Evolutionary conservation across 225 moss, liverwort and hornwort species (phyloP).

Genomic region (Sphagnum tenellum): DNA sequence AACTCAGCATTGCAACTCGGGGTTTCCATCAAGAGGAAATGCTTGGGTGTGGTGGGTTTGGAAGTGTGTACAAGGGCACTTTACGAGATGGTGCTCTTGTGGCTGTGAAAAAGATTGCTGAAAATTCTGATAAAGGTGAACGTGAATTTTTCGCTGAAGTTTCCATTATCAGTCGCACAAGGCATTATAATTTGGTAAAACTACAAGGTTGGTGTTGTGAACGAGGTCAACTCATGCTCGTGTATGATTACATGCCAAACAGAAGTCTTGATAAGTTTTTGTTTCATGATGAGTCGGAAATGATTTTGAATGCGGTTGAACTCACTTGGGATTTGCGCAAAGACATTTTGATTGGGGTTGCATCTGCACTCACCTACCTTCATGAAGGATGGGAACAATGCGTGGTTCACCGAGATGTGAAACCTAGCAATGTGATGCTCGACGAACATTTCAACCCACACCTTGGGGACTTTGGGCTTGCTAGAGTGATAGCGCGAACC

Average conservation of each 20-base stretch:
- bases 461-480: slow-evolving; percentile 58
- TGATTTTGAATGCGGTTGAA: too few species aligned
- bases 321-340: slow-evolving; percentile 10
- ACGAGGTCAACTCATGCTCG: slow-evolving; percentile 22
- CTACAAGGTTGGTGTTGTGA: slow-evolving; percentile 39
- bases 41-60: slow-evolving; percentile 3
- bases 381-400: slow-evolving; percentile 74
- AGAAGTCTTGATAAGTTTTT: slow-evolving; percentile 34
- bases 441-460: slow-evolving; percentile 39
- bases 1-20: slow-evolving; percentile 32
- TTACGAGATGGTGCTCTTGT: slow-evolving; percentile 26
- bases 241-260: slow-evolving; percentile 23
- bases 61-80: slow-evolving; percentile 17
- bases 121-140: slow-evolving; percentile 15
- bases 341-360: slow-evolving; percentile 42
- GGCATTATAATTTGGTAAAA: slow-evolving; percentile 32
- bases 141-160: slow-evolving; percentile 27
- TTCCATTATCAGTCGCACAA: slow-evolving; percentile 20
- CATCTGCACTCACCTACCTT: slow-evolving; percentile 43
- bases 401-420: slow-evolving; percentile 64
- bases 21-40: slow-evolving; percentile 25
- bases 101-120: slow-evolving; percentile 24
- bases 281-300: background rate
- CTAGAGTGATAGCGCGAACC: slow-evolving; percentile 46
- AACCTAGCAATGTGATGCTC: slow-evolving; percentile 64